A percentile compares a stretch with the other conserved stretches of the same genome.
These are phyloP conservation scores for Tephrocybe sp. DNA, from an alignment of 768 basidiomycete genomes.

Conservation along the genomic window DNA sequence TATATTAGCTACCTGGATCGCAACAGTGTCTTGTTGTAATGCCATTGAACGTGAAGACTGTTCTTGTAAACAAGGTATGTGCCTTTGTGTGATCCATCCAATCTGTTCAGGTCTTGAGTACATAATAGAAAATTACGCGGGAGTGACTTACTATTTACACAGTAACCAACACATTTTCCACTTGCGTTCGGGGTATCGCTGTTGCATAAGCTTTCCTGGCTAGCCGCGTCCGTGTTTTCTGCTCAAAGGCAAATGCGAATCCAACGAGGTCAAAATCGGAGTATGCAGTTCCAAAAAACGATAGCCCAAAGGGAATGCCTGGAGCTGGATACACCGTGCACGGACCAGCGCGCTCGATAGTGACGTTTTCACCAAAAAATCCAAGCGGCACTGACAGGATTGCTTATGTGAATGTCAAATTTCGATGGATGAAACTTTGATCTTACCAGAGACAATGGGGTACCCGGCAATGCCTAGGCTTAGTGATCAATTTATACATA, in stretches of 20 bases:
- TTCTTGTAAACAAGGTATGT: too few relatives aligned
- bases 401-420: constrained; percentile 1
- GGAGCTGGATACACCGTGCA: constrained; percentile 48
- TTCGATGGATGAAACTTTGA: not conserved
- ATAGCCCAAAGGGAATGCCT: constrained; percentile 60
- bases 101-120: too few relatives aligned
- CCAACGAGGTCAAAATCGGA: constrained; percentile 57
- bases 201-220: constrained; percentile 45
- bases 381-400: constrained; percentile 51
- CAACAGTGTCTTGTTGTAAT: too few relatives aligned
- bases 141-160: not conserved
- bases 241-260: constrained; percentile 65
- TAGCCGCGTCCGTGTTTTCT: constrained; percentile 54
- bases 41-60: too few relatives aligned
- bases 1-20: too few relatives aligned
- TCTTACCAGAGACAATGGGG: constrained; percentile 60
- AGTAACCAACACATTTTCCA: constrained; percentile 29
- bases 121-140: too few relatives aligned
- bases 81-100: too few relatives aligned
- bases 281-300: constrained; percentile 62
- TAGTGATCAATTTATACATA: constrained; percentile 9
- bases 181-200: constrained; percentile 56
- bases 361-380: constrained; percentile 50
- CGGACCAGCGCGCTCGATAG: constrained; percentile 36
- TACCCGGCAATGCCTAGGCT: constrained; percentile 58